Evolutionary conservation across 371 early-diverging fungal species (phyloP).

Genomic region (Blakeslea trispora): DNA sequence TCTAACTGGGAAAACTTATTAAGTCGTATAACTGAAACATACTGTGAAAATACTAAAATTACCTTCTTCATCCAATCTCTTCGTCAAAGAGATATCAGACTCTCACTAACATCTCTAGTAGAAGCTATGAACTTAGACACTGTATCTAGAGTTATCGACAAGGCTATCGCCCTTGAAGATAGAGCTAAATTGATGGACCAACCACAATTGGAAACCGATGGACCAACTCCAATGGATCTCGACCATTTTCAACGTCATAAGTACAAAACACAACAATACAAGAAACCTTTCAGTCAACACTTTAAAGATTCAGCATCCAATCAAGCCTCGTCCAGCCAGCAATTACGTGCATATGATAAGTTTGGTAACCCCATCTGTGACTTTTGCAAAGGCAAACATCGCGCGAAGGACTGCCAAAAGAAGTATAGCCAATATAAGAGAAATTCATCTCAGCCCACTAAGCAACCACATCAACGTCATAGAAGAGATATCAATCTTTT

Average conservation of each 20-base stretch:
- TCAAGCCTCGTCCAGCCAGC: not conserved
- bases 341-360: conserved; percentile 9
- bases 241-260: not conserved
- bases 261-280: too few species aligned
- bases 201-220: not conserved
- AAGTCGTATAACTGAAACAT: conserved; percentile 6
- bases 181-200: not conserved
- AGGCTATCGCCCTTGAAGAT: conserved; percentile 9
- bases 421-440: too few species aligned
- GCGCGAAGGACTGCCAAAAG: conserved; percentile 2
- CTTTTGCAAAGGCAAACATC: conserved; percentile 4
- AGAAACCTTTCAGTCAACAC: not conserved
- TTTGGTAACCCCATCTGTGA: conserved; percentile 12
- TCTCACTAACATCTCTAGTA: not conserved
- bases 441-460: too few species aligned
- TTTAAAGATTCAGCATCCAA: not conserved
- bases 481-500: not conserved
- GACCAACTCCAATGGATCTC: conserved; percentile 11
- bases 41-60: conserved; percentile 4
- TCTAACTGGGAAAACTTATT: conserved; percentile 6
- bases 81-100: conserved; percentile 1
- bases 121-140: not conserved
- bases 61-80: conserved; percentile 8
- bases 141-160: conserved; percentile 1
- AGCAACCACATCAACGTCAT: too few species aligned